Percentiles rank a stretch among this genome's conserved stretches.
Evolutionary conservation across 208 protist species (phyloP).

Genomic region (Tritrichomonas musculus): DNA sequence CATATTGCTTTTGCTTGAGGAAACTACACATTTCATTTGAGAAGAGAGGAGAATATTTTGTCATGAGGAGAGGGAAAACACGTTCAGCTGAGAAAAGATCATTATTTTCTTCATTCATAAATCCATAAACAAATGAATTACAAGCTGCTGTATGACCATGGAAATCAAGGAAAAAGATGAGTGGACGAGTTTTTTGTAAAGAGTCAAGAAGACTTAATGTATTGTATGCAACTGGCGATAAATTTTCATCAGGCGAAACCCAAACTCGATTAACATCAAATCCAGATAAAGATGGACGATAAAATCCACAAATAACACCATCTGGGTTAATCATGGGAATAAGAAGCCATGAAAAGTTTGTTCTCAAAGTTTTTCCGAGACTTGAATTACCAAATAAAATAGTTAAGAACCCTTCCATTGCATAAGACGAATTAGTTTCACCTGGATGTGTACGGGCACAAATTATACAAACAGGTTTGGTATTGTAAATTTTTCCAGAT

Average conservation of each 20-base stretch:
- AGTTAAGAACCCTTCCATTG: conserved; percentile 74
- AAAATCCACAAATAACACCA: conserved; percentile 90
- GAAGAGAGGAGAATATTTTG: neutral
- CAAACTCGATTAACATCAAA: conserved; percentile 88
- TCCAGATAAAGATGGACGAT: conserved; percentile 80
- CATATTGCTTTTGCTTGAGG: neutral
- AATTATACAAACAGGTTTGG: conserved; percentile 61
- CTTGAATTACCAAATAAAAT: neutral
- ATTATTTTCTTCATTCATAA: neutral
- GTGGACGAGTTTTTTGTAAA: neutral
- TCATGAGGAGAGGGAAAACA: neutral
- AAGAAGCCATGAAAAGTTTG: neutral
- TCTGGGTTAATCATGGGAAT: conserved; percentile 62
- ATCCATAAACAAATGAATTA: neutral
- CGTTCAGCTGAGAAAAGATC: neutral
- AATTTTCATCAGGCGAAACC: conserved; percentile 36
- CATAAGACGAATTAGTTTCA: conserved; percentile 84
- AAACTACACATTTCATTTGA: neutral
- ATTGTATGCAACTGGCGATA: conserved; percentile 46
- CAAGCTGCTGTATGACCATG: neutral
- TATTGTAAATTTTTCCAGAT: neutral
- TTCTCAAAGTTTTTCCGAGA: neutral
- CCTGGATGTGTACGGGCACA: conserved; percentile 88
- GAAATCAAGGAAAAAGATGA: neutral
- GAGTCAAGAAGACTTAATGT: neutral